Base-by-base conservation (phyloP, 148 eudicot genomes). In the Arbutus unedo region DNA sequence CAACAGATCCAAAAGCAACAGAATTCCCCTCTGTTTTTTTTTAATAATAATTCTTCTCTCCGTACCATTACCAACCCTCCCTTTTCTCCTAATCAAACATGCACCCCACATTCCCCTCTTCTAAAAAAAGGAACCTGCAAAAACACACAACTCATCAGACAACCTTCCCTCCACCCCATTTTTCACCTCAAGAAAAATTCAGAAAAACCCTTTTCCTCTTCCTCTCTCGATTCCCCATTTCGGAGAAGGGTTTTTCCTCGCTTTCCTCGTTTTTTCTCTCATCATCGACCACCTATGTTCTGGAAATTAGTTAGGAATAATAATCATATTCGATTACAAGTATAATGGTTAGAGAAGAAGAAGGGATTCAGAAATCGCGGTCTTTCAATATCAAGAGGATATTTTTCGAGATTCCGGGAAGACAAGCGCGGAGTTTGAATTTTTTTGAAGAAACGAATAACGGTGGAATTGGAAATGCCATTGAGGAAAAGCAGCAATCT, bases 281-380 rank as follows among this genome's bases (percentile, higher is more conserved):
- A 18, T 56, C 47, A 62, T 76, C 1, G 38, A 31, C 38, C 14
- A 44, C n/a, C 45, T 8, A 21, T 41, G 31, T 21, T 23, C 50
- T n/a, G 19, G 38, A 66, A 66, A 25, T 16, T 25, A 64, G 43
- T 66, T 64, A 66, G 71, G 71, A 21, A 25, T 8, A 4, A 72
- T 10, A 31, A 31, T 31, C 38, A 31, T 31, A 31, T 51, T 4
- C 18, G 8, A 76, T 4, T 21, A 13, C 8, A 8, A 0, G 16
- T 49, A 83, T 19, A 10, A 79, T 84, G 79, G 77, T 70, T 80
- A 79, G 54, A 62, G 86, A 86, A 74, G 83, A 86, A 25, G 43
- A 21, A 1, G 77, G 57, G 21, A 64, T 64, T 82, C 67, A 80
- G 14, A 82, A 76, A 21, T 53, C 59, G 13, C 59, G 72, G 72